Evolutionary conservation across 2,329 filamentous ascomycete species (phyloP).

Genomic region (Sarocladium kiliense): DNA sequence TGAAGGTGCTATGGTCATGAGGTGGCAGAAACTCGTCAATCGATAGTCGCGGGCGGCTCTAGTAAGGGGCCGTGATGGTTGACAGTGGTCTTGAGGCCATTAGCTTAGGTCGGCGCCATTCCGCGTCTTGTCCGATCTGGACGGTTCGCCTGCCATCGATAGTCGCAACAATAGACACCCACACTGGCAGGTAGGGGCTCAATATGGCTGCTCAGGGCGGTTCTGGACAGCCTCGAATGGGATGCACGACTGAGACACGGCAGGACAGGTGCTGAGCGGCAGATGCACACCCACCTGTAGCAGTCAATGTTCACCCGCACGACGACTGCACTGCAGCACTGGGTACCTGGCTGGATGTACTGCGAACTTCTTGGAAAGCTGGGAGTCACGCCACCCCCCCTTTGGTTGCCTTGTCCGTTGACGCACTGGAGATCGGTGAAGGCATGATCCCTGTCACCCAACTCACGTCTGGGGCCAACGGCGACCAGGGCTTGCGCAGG

Average conservation of each 20-base stretch:
- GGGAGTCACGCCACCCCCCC: background rate
- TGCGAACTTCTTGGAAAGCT: too few relatives aligned
- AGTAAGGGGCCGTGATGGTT: background rate
- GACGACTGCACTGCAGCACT: too few relatives aligned
- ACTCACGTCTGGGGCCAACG: background rate
- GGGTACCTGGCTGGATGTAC: too few relatives aligned
- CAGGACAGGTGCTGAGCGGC: background rate
- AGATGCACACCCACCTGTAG: background rate
- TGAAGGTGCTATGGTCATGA: background rate
- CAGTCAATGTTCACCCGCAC: too few relatives aligned
- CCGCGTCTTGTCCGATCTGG: background rate
- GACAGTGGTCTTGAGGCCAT: background rate
- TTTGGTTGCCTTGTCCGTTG: background rate
- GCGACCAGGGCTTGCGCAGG: slow-evolving; percentile 1
- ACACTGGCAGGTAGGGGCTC: too few relatives aligned
- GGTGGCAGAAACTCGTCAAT: background rate
- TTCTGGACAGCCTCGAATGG: too few relatives aligned
- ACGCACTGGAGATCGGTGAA: background rate
- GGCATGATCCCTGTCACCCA: background rate
- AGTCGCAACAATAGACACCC: slow-evolving; percentile 62
- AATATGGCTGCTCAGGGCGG: too few relatives aligned
- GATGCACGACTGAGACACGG: slow-evolving; percentile 1
- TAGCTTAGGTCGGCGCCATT: background rate
- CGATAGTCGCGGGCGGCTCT: slow-evolving; percentile 1
- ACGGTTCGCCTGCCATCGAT: background rate